Conservation (phyloP, 441 rosid species). For the Omphalea diandra region DNA sequence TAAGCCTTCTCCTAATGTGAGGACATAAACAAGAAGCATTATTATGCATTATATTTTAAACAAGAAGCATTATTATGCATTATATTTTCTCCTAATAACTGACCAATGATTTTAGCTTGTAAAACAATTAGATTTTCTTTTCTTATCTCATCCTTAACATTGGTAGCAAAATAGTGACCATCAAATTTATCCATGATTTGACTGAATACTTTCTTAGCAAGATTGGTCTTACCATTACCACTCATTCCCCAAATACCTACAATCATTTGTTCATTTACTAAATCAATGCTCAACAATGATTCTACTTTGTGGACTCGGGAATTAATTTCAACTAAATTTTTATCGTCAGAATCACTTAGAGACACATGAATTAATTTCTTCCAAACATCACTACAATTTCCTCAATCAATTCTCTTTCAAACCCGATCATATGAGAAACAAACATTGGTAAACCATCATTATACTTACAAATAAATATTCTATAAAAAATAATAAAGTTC, state of each 20-base stretch:
- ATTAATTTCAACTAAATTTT: background rate
- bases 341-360: background rate
- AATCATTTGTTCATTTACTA: background rate
- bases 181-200: too few species aligned
- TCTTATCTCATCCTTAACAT: background rate
- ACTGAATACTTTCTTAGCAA: too few species aligned
- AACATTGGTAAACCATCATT: background rate
- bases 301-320: background rate
- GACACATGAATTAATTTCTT: background rate
- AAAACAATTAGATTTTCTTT: background rate
- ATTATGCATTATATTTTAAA: background rate
- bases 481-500: too few species aligned
- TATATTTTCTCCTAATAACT: background rate
- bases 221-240: too few species aligned
- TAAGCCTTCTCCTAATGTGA: background rate
- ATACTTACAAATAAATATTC: too few species aligned
- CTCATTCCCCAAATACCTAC: background rate
- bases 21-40: rapidly evolving
- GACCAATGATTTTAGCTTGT: background rate
- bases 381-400: background rate
- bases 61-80: too few species aligned
- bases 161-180: too few species aligned
- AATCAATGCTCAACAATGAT: background rate
- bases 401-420: background rate
- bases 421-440: background rate